phyloP scores from a whole-genome alignment of 306 rosid species.

The Prunus padus region DNA sequence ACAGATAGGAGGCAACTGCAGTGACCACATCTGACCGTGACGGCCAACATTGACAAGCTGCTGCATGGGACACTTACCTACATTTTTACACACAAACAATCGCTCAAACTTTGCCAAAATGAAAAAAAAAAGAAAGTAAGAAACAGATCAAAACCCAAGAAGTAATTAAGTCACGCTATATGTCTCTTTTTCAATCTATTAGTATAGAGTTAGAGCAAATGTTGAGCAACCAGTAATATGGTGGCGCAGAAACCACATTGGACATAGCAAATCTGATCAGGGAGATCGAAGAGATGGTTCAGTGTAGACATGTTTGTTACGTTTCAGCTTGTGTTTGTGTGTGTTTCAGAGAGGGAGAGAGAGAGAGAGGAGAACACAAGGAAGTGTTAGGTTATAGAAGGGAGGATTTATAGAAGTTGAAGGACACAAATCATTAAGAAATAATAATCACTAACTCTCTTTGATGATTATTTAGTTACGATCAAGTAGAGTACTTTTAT shows the following conservation, averaged over 20 bases:
- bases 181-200: not conserved
- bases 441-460: not conserved
- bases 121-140: not conserved
- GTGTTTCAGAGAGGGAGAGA: slow-evolving; percentile 26
- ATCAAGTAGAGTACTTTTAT: slow-evolving; percentile 6
- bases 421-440: slow-evolving; percentile 28
- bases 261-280: slow-evolving; percentile 82
- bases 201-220: not conserved
- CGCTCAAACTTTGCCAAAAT: not conserved
- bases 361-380: slow-evolving; percentile 1
- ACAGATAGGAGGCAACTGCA: slow-evolving; percentile 83
- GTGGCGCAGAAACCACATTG: slow-evolving; percentile 89
- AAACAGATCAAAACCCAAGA: not conserved
- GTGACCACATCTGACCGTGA: slow-evolving; percentile 91
- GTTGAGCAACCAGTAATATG: slow-evolving; percentile 52
- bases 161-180: not conserved
- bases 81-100: slow-evolving; percentile 16
- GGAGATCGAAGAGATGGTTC: slow-evolving; percentile 68
- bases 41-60: slow-evolving; percentile 74
- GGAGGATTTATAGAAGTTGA: slow-evolving; percentile 47
- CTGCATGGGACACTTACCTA: slow-evolving; percentile 95
- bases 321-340: slow-evolving; percentile 2
- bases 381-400: slow-evolving; percentile 4
- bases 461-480: not conserved
- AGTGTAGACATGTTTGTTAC: slow-evolving; percentile 50